Evolutionary conservation across 148 eudicot genomes (phyloP), one percentile per base, ranked within the genome.

Genomic region (Persicaria tinctoria): DNA sequence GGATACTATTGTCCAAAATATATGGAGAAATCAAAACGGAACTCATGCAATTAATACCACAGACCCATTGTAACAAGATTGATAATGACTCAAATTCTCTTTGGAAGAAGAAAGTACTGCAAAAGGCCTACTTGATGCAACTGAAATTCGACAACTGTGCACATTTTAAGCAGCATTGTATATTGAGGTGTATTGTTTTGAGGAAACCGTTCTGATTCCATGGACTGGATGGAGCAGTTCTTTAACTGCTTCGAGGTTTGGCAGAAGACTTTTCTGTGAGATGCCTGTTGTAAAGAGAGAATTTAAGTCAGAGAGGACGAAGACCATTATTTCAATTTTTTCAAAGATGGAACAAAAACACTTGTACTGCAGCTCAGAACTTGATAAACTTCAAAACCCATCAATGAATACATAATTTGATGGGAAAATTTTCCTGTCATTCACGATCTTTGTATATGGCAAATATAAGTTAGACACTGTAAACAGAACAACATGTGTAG

Each of bases 201-300:
- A 8, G 70, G 9, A 12, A 66, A 41, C 70, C 17, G 14, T 44
- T 13, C 70, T 44, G 4, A 44, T 38, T 38, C 70, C 44, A 27
- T 18, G 44, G 48, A 3, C 44, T 13, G n/a, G 17, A 66, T 44
- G 45, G 46, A 27, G n/a, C 1, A 32, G 5, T 13, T 20, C 17
- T 41, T 66, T 11, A 66, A 41, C 70, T 5, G 53, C 62, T 82
- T 60, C 68, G 81, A 72, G 84, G 80, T 78, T 87, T 87, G 57
- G 84, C 90, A 46, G 76, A 75, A 59, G 93, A 85, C 57, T 86
- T 90, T 83, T 91, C 97, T 1, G 88, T 77, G 13, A 91, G 85
- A 72, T 89, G 89, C 89, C 97, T 91, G 68, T 68, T 45, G 73
- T 64, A 82, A 75, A 9, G 71, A 68, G 75, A 45, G 51, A 74